Evolutionary conservation across 225 moss, liverwort and hornwort genomes (phyloP), one percentile per base, ranked within the genome.

Genomic region (Bryoerythrophyllum caledonicum): DNA sequence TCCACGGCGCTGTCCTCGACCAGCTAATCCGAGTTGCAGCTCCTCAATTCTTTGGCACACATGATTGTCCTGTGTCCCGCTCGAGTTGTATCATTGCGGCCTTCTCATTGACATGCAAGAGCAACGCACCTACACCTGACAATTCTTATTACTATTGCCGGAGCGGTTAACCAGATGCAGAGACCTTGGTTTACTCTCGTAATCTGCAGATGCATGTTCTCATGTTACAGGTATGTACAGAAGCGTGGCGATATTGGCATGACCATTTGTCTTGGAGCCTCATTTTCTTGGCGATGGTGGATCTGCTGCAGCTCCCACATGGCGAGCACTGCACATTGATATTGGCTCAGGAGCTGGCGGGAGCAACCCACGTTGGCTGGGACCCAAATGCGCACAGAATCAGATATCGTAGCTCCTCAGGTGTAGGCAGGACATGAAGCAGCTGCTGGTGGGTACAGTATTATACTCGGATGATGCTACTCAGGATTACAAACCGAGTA

Each of bases 1-100:
- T 81, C 86, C 52, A 60, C 85, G 63, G 89, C 88, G 48, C 43
- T 91, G 60, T 76, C 79, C 15, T 82, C 84, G 70, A 76, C 82
- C n/a, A n/a, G n/a, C 44, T 91, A 76, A 60, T 19, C 15, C 41
- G n/a, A 49, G 9, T 49, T 41, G 34, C n/a, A 10, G 20, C 24
- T 35, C 20, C 46, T 48, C 56, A 27, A 54, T 23, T 49, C 9
- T 52, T 34, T 64, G 28, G 54, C 55, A 28, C 17, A 63, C 57
- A 37, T 60, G 17, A 79, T 79, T 68, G 32, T 51, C 15, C 67
- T 72, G 65, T 59, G 58, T 34, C 65, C 30, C 32, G 64, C 15
- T 30, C n/a, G 57, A 57, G 71, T 49, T 51, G 56, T 63, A 72
- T 57, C 56, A 68, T 44, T 53, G 63, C 57, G 6, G 25, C 67